These are phyloP conservation scores for Farysia itapuensis DNA, from an alignment of 1,284 basidiomycete genomes.

Conservation along the genomic window DNA sequence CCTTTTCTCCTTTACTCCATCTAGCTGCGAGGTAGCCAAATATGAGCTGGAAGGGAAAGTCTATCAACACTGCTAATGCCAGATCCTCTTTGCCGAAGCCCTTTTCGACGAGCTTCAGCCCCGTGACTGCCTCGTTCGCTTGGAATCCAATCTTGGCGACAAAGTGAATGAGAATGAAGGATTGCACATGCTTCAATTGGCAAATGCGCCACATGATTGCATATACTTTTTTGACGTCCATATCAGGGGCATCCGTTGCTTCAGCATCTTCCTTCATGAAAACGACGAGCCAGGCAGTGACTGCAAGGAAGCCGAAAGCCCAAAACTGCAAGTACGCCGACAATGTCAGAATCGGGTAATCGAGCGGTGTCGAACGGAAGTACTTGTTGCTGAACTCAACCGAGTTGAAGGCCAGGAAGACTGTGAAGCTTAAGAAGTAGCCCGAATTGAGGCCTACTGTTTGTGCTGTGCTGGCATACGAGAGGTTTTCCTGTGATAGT, in stretches of 20 bases:
- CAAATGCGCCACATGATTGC: slow-evolving; percentile 92
- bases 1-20: slow-evolving; percentile 66
- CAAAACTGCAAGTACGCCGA: slow-evolving; percentile 85
- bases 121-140: slow-evolving; percentile 88
- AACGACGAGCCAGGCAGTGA: slow-evolving; percentile 83
- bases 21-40: slow-evolving; percentile 94
- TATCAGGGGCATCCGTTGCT: slow-evolving; percentile 66
- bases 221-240: slow-evolving; percentile 89
- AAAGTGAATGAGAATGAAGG: slow-evolving; percentile 81
- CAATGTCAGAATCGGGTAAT: slow-evolving; percentile 78
- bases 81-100: slow-evolving; percentile 93
- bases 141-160: slow-evolving; percentile 95
- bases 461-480: slow-evolving; percentile 96
- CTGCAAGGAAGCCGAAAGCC: slow-evolving; percentile 74
- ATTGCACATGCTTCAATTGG: slow-evolving; percentile 87
- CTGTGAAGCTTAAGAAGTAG: slow-evolving; percentile 93
- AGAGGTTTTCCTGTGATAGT: slow-evolving; percentile 89
- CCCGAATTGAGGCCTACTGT: slow-evolving; percentile 96
- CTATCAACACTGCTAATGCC: slow-evolving; percentile 89
- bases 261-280: slow-evolving; percentile 79
- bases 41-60: slow-evolving; percentile 95
- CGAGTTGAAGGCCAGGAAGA: slow-evolving; percentile 95
- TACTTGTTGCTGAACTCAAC: slow-evolving; percentile 86
- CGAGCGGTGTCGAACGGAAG: slow-evolving; percentile 65
- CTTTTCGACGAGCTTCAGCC: slow-evolving; percentile 94